Base-by-base conservation (phyloP, 1,284 basidiomycete species). In the Tremellales sp. region DNA sequence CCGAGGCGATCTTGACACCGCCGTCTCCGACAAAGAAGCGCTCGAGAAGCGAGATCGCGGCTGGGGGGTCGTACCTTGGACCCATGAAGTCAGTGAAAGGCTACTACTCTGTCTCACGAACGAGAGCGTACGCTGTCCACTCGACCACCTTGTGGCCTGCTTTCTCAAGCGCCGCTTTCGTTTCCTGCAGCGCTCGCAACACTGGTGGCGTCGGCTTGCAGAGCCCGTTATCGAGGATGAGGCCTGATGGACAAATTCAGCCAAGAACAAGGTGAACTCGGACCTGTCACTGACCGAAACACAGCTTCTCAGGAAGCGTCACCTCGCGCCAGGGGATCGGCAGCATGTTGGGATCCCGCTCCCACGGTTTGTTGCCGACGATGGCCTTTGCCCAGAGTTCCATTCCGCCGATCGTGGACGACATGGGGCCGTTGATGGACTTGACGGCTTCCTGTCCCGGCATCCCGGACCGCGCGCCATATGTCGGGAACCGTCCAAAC, bases 381-480 rank as follows among this genome's bases (percentile, higher is more conserved):
- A 70, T 58, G 1, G 66, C 57, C 61, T 83, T 78, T 56, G 80
- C 78, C 71, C 87, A 87, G 1, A 75, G 57, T 60, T 82, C 82
- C 33, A 87, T 61, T 2, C 79, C 82, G 4, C 66, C 74, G 13
- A 88, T 54, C 14, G 77, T 79, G 22, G 73, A 74, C 3, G 81
- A 75, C 50, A 88, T 75, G 2, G 87, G 87, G 0, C 87, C 87
- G 2, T 87, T 75, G 37, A 87, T 84, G 1, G 84, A 85, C 1
- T 75, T 73, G 22, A 87, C 70, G 5, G 83, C 80, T 48, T 86
- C 84, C 65, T 85, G 83, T 9, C 86, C 86, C 49, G 81, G 78
- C 34, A 84, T 59, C 3, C 81, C 79, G 51, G 82, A 84, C 5
- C 75, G 68, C 0, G 79, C 76, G 9, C 85, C 85, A 35, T 64